These are phyloP conservation scores for Isatis lusitanica DNA, from an alignment of 441 rosid species.

Conservation along the genomic window DNA sequence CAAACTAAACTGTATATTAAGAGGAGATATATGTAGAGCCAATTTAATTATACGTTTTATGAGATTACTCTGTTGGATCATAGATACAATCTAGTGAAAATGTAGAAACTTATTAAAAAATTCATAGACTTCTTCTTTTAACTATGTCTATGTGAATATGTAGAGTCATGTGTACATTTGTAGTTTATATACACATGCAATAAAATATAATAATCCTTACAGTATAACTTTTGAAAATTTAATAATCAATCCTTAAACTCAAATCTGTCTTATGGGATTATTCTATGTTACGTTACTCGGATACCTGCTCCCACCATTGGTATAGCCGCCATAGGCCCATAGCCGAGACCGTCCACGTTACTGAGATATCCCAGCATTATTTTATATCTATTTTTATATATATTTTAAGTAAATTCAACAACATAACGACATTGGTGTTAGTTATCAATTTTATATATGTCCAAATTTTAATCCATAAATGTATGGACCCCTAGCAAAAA, in stretches of 20 bases:
- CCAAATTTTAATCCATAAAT: neutral
- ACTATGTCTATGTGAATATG: neutral
- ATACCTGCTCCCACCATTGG: conserved; percentile 32
- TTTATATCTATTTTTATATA: conserved; percentile 1
- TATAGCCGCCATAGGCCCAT: conserved; percentile 31
- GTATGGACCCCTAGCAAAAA: neutral
- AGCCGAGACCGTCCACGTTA: conserved; percentile 26
- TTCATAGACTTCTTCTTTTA: neutral
- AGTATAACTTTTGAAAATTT: neutral
- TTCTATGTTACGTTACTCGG: neutral
- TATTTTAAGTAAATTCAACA: neutral
- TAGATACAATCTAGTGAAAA: neutral
- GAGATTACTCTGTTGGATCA: neutral
- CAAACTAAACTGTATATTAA: neutral
- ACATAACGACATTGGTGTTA: conserved; percentile 26
- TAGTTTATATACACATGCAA: conserved; percentile 17
- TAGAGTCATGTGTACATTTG: conserved; percentile 14
- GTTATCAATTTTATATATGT: neutral
- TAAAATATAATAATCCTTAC: neutral
- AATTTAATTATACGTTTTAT: neutral
- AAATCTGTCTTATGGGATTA: conserved; percentile 6
- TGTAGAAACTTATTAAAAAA: neutral
- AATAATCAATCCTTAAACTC: neutral
- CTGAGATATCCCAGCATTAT: conserved; percentile 8
- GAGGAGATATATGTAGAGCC: neutral